phyloP scores from a whole-genome alignment of 2,329 filamentous ascomycete genomes.

The Alternaria alternata region DNA sequence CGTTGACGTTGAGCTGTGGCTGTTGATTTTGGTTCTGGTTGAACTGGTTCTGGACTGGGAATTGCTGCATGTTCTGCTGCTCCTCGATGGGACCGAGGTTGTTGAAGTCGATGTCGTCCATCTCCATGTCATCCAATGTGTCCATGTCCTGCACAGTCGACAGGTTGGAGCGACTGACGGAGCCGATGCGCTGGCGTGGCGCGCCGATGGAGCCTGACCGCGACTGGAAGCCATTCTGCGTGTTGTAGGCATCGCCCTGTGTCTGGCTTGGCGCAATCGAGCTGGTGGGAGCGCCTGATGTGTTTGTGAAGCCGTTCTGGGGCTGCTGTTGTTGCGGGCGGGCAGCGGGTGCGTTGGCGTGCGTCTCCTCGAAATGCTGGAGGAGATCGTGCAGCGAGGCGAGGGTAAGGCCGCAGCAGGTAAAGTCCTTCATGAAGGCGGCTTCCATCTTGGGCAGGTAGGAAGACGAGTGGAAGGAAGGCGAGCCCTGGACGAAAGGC shows the following conservation, averaged over 20 bases:
- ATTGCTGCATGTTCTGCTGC: conserved; percentile 64
- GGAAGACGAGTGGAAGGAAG: conserved; percentile 94
- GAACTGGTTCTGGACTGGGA: conserved; percentile 62
- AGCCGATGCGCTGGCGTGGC: conserved; percentile 51
- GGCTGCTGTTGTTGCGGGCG: conserved; percentile 60
- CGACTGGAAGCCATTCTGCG: conserved; percentile 50
- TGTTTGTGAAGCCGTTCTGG: conserved; percentile 52
- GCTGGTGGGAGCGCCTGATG: conserved; percentile 39
- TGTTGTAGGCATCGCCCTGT: conserved; percentile 48
- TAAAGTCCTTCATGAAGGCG: conserved; percentile 97
- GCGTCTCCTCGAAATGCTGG: conserved; percentile 95
- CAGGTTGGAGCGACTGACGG: conserved; percentile 51
- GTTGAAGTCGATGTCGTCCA: conserved; percentile 96
- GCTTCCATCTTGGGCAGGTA: conserved; percentile 96
- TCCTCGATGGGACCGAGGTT: conserved; percentile 71
- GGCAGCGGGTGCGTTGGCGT: conserved; percentile 73
- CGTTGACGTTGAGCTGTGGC: conserved; percentile 82
- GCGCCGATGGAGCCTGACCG: conserved; percentile 51
- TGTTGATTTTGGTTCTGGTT: conserved; percentile 62
- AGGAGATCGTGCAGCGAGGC: conserved; percentile 93
- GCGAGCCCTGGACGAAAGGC: conserved; percentile 76
- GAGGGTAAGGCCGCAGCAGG: conserved; percentile 88
- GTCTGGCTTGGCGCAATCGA: conserved; percentile 56
- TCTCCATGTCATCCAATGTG: conserved; percentile 87
- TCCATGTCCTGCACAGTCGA: conserved; percentile 71